Base-by-base conservation (phyloP, 2,329 filamentous ascomycete species). In the Aspergillus piperis region DNA sequence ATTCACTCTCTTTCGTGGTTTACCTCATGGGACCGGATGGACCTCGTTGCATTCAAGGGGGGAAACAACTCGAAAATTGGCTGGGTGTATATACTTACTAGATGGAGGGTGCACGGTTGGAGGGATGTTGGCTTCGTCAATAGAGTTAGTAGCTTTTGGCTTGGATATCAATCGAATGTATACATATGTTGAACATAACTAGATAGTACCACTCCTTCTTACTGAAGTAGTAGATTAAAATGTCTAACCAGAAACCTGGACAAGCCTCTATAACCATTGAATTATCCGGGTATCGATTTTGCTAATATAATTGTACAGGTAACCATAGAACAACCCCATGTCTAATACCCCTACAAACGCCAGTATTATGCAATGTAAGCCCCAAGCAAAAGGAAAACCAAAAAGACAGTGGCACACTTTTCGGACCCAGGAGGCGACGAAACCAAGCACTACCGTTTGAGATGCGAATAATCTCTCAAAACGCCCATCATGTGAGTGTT, bases 401-500 rank as follows among this genome's bases (percentile, higher is more conserved):
- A 17, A 32, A 36, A 53, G 36, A 42, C 4, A 21, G 7, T 32
- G 47, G 8, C 13, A 32, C 32, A 36, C 53, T 32, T 36, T 39
- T 36, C 25, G 25, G 15, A 30, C 47, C 13, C 13, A 23, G 21
- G 19, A 5, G 32, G 4, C 32, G 32, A 13, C 7, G 25, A 25
- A 54, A 51, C 42, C 32, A 44, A 5, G 39, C 47, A 50, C 27
- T 47, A 78, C 61, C 75, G 72, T 63, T 79, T 79, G 32, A 79
- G 68, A 59, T 83, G 80, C 10, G 81, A 83, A 64, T 86, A 93
- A 73, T 94, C 90, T 78, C 92, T 88, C 72, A 96, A 82, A 61
- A 96, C 84, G 65, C 89, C 87, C 67, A 84, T 83, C 92, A 96
- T 96, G 74, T 96, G 92, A 27, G 87, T 87, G 73, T 96, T 96